Conservation (phyloP, 495 filamentous ascomycete species). For the Penicillium argentinense region DNA sequence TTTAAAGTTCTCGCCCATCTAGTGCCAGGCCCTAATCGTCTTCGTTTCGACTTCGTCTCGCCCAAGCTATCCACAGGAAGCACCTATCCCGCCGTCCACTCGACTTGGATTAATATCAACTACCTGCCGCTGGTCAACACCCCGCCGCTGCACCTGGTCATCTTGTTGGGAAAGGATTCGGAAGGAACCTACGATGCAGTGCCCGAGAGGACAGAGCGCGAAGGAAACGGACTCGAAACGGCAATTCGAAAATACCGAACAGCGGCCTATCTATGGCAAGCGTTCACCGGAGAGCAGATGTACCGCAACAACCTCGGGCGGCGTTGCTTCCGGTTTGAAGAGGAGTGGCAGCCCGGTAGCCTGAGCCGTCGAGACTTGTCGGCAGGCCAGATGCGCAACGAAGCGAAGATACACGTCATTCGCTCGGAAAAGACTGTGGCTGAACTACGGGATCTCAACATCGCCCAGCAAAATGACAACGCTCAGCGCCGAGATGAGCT, state of each 20-base stretch:
- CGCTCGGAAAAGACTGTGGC: slow-evolving; percentile 78
- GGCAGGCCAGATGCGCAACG: slow-evolving; percentile 73
- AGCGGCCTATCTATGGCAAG: slow-evolving; percentile 93
- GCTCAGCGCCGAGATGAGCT: slow-evolving; percentile 69
- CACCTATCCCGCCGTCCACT: slow-evolving; percentile 67
- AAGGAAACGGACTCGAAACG: slow-evolving; percentile 76
- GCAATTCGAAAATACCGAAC: slow-evolving; percentile 86
- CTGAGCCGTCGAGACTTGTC: slow-evolving; percentile 69
- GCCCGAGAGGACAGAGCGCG: slow-evolving; percentile 69
- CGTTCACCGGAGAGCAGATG: slow-evolving; percentile 95
- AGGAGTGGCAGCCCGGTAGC: slow-evolving; percentile 85
- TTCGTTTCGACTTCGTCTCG: slow-evolving; percentile 83
- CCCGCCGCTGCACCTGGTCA: slow-evolving; percentile 81
- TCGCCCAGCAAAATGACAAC: slow-evolving; percentile 74
- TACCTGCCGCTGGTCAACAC: slow-evolving; percentile 74
- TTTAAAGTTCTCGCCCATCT: slow-evolving; percentile 90
- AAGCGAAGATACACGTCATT: slow-evolving; percentile 84
- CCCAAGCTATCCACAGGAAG: slow-evolving; percentile 74
- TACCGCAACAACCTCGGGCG: slow-evolving; percentile 80
- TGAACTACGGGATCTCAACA: slow-evolving; percentile 74
- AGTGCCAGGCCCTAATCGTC: slow-evolving; percentile 79
- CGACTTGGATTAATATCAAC: slow-evolving; percentile 75
- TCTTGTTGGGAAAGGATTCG: slow-evolving; percentile 83
- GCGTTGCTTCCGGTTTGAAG: slow-evolving; percentile 83
- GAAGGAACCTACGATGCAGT: slow-evolving; percentile 81